phyloP scores from a whole-genome alignment of 345 rosid species.

The Alliaria petiolata region DNA sequence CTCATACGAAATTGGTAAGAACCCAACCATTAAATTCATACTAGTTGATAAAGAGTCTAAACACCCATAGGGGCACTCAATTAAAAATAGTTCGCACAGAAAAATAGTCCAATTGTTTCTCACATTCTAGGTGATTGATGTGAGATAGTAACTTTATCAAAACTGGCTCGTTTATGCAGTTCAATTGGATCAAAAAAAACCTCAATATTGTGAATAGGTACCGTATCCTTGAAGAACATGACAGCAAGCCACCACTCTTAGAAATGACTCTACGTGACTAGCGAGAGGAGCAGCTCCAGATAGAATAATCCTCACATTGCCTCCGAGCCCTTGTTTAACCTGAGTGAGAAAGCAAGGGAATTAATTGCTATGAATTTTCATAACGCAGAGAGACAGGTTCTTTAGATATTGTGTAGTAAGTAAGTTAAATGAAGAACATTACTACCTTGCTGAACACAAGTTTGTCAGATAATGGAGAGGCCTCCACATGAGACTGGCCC shows the following conservation, averaged over 20 bases:
- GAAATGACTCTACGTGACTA: slow-evolving; percentile 68
- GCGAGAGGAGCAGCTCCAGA: slow-evolving; percentile 93
- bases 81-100: background rate
- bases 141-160: background rate
- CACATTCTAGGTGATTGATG: background rate
- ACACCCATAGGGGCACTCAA: background rate
- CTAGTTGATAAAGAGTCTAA: background rate
- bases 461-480: slow-evolving; percentile 85
- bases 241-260: slow-evolving; percentile 83
- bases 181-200: background rate
- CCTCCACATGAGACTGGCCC: slow-evolving; percentile 59
- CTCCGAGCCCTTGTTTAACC: slow-evolving; percentile 91
- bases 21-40: background rate
- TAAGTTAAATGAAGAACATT: background rate
- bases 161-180: background rate
- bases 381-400: background rate
- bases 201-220: slow-evolving; percentile 17
- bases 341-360: slow-evolving; percentile 1
- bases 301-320: slow-evolving; percentile 69
- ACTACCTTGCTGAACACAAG: slow-evolving; percentile 82
- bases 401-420: background rate
- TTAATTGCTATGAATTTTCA: background rate
- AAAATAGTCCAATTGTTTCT: background rate
- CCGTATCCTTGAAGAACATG: slow-evolving; percentile 96
- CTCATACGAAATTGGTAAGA: background rate